Evolutionary conservation across 2,329 filamentous ascomycete species (phyloP).

Genomic region (Colletotrichum cereale): DNA sequence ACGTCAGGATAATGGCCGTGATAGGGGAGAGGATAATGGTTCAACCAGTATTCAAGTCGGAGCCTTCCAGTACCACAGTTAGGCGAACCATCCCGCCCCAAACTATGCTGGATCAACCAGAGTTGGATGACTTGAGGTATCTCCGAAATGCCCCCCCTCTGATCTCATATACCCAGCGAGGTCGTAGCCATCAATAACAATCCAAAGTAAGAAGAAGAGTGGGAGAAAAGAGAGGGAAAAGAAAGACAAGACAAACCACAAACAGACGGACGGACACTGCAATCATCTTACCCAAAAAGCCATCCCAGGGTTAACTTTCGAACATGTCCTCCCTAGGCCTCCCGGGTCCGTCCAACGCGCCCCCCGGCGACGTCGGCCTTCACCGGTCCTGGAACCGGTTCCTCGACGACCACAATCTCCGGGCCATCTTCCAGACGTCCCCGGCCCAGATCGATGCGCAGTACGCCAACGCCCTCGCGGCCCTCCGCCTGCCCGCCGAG

Average conservation of each 20-base stretch:
- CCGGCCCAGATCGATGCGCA: conserved; percentile 3
- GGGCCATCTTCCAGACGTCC: not conserved
- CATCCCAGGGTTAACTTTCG: not conserved
- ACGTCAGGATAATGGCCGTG: not conserved
- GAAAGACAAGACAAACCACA: not conserved
- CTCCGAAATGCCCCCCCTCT: not conserved
- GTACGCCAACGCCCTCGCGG: not conserved
- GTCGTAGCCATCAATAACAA: not conserved
- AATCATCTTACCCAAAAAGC: not conserved
- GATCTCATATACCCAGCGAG: not conserved
- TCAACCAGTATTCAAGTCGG: not conserved
- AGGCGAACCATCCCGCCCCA: not conserved
- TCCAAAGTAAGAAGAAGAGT: not conserved
- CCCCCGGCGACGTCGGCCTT: not conserved
- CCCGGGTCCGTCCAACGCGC: not conserved
- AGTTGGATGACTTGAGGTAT: not conserved
- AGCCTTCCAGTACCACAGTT: not conserved
- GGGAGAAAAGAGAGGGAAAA: not conserved
- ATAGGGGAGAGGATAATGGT: not conserved
- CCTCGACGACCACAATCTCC: not conserved
- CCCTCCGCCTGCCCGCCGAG: not conserved
- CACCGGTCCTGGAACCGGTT: conserved; percentile 9
- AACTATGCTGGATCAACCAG: not conserved
- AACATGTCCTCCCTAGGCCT: conserved; percentile 16
- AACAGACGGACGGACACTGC: not conserved